These are phyloP conservation scores for Coemansia sp. DNA, from an alignment of 192 early-diverging fungal genomes.

Conservation along the genomic window DNA sequence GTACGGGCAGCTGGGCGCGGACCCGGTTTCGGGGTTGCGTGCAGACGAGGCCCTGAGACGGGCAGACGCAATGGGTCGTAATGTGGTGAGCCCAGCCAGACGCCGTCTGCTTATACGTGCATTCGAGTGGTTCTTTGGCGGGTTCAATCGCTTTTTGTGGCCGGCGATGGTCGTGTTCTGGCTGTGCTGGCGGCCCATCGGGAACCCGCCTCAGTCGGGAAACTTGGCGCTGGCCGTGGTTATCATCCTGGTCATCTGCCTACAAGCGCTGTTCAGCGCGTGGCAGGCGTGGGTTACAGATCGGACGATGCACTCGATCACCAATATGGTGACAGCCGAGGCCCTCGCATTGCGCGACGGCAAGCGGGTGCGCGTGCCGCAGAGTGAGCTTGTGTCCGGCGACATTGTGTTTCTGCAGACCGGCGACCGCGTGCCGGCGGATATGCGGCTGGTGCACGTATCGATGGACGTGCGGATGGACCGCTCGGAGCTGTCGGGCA, in stretches of 20 bases:
- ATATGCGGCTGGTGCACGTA: slow-evolving; percentile 64
- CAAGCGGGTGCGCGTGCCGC: slow-evolving; percentile 39
- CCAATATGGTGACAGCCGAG: slow-evolving; percentile 64
- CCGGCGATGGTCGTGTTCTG: slow-evolving; percentile 62
- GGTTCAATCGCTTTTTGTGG: slow-evolving; percentile 73
- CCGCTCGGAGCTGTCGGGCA: slow-evolving; percentile 76
- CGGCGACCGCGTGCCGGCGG: slow-evolving; percentile 78
- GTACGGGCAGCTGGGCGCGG: slow-evolving; percentile 19
- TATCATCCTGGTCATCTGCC: slow-evolving; percentile 60
- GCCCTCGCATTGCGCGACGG: slow-evolving; percentile 73
- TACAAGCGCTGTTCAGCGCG: slow-evolving; percentile 69
- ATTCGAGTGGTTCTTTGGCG: slow-evolving; percentile 59
- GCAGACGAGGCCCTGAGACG: slow-evolving; percentile 14
- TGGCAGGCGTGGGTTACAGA: slow-evolving; percentile 69
- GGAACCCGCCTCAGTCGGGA: slow-evolving; percentile 53
- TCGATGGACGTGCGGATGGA: slow-evolving; percentile 73
- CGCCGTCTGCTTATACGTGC: slow-evolving; percentile 5
- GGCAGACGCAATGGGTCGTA: slow-evolving; percentile 7
- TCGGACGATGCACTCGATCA: slow-evolving; percentile 69
- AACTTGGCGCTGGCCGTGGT: slow-evolving; percentile 62
- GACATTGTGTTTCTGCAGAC: slow-evolving; percentile 67
- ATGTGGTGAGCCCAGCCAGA: slow-evolving; percentile 11
- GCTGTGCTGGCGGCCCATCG: slow-evolving; percentile 65
- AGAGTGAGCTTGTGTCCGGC: slow-evolving; percentile 65
- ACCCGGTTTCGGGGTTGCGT: slow-evolving; percentile 23